Base-by-base conservation (phyloP, 352 stramenopile species). In the Ophiocytium majus region DNA sequence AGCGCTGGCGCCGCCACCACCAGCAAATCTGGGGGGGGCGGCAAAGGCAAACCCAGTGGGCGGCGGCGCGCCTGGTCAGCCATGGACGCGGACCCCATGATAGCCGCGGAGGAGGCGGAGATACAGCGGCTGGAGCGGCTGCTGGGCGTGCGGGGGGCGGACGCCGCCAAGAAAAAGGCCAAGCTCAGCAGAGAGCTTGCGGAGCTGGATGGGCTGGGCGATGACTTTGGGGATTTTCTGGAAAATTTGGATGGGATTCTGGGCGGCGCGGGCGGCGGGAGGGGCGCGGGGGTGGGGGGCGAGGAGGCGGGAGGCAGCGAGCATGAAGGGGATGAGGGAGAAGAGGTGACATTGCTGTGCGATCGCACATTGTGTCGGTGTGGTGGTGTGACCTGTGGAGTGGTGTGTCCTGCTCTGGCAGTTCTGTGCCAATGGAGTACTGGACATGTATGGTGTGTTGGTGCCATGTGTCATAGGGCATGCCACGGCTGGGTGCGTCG, bases 171-270 rank as follows among this genome's bases (percentile, higher is more conserved):
- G 82, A 89, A 89, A 43, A 84, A 80, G 34, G 66, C 63, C 0
- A 89, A 89, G 85, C 85, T 89, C 10, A 79, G 84, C 36, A 82
- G 81, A 49, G 85, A 89, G 63, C 57, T 89, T 9, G 85, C 74
- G 50, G 74, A 84, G 74, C 81, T 83, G 28, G 85, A 89, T 64
- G 85, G 85, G 74, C 57, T 89, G 49, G 85, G 85, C 1, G 85
- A 89, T 63, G 85, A 89, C 32, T 89, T 89, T 49, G 85, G 85
- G 23, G 76, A 66, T n/a, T 89, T 89, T 32, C 71, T 89, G n/a
- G 71, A 66, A 23, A 82, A 82, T 28, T 76, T 88, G 31, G 84
- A 88, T 63, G 63, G 66, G 23, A 85, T 88, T 36, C 57, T 66
- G 80, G 31, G 74, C n/a, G n/a, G n/a, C n/a, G n/a, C n/a, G n/a